These are phyloP conservation scores for Ceriops decandra DNA, from an alignment of 345 rosid species.

Conservation along the genomic window DNA sequence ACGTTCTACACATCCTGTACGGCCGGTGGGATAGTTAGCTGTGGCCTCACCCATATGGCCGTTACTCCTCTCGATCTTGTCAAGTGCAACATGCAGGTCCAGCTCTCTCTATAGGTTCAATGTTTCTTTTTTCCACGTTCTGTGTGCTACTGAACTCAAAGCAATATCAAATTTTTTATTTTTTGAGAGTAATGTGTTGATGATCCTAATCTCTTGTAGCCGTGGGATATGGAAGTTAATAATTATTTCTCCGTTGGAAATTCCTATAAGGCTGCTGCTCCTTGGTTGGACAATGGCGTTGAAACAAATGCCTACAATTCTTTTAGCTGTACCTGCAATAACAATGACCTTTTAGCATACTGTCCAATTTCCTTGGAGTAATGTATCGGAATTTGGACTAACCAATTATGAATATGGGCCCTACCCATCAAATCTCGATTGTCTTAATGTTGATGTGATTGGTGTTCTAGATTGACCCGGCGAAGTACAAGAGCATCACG, in stretches of 20 bases:
- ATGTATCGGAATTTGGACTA: not conserved
- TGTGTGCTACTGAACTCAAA: too few relatives aligned
- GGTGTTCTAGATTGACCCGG: conserved; percentile 68
- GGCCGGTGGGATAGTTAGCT: conserved; percentile 62
- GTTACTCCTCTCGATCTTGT: conserved; percentile 93
- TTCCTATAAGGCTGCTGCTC: not conserved
- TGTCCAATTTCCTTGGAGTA: too few relatives aligned
- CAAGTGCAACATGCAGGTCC: conserved; percentile 99
- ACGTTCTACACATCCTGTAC: conserved; percentile 78
- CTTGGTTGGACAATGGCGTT: not conserved
- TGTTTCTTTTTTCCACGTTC: not conserved
- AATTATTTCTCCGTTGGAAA: not conserved
- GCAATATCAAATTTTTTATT: not conserved
- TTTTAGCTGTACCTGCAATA: not conserved
- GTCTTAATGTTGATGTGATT: not conserved
- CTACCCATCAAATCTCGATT: not conserved
- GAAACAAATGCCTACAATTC: not conserved
- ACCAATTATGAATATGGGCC: not conserved
- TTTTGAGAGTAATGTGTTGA: not conserved
- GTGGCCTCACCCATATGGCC: conserved; percentile 83
- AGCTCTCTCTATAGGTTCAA: not conserved
- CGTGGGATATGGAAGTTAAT: not conserved
- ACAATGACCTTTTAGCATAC: not conserved
- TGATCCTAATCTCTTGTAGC: not conserved
- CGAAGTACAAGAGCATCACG: conserved; percentile 71